phyloP scores from a whole-genome alignment of 352 stramenopile species.

The Phytopythium vexans region DNA sequence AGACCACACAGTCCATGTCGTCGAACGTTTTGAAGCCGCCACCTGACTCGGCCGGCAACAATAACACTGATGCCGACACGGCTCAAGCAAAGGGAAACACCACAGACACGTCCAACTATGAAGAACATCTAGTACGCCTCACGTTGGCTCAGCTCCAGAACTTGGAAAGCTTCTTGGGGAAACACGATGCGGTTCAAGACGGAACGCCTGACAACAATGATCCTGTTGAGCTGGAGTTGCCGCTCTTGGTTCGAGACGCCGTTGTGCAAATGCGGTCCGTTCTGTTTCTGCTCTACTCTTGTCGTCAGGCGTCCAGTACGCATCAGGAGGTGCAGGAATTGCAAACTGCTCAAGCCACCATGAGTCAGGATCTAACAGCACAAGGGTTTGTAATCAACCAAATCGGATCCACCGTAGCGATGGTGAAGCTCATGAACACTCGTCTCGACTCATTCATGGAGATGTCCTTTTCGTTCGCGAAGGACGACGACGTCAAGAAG shows the following conservation, averaged over 20 bases:
- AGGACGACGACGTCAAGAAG: constrained; percentile 73
- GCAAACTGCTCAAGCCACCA: constrained; percentile 19
- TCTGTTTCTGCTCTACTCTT: constrained; percentile 45
- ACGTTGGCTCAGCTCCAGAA: constrained; percentile 31
- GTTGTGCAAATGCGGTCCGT: constrained; percentile 62
- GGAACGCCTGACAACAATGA: constrained; percentile 9
- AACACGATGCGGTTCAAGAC: constrained; percentile 14
- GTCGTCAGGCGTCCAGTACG: constrained; percentile 34
- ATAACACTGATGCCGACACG: constrained; percentile 1
- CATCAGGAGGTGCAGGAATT: constrained; percentile 31
- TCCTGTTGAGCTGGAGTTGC: constrained; percentile 15
- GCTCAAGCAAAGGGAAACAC: background rate
- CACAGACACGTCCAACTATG: constrained; percentile 28
- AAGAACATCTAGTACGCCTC: constrained; percentile 33
- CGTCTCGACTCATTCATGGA: constrained; percentile 65
- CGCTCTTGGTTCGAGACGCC: constrained; percentile 31
- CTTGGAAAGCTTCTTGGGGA: constrained; percentile 19
- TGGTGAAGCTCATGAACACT: constrained; percentile 64
- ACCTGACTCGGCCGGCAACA: constrained; percentile 6
- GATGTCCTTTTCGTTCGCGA: constrained; percentile 58
- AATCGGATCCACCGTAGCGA: constrained; percentile 39
- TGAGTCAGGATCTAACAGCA: constrained; percentile 27
- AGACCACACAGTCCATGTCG: too few species aligned
- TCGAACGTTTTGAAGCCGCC: too few species aligned
- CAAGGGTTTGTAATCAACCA: constrained; percentile 54